A percentile compares a stretch with the other conserved stretches of the same genome.
These are phyloP conservation scores for Chaetomium sp. DNA, from an alignment of 2,329 filamentous ascomycete species.

Conservation along the genomic window DNA sequence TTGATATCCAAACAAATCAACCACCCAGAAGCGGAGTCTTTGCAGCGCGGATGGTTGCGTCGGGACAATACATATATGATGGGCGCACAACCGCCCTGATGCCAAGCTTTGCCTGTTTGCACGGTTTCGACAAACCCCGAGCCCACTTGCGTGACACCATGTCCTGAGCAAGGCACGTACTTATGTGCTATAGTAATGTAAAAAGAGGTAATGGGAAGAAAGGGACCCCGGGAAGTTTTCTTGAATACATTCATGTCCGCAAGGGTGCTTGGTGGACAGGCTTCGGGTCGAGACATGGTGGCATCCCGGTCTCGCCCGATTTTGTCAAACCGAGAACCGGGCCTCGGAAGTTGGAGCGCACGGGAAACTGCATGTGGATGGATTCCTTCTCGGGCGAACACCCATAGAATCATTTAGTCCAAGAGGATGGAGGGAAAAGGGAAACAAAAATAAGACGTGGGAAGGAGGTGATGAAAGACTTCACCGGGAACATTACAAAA, in stretches of 20 bases:
- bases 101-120: constrained; percentile 3
- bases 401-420: not conserved
- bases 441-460: not conserved
- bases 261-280: constrained; percentile 2
- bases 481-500: too few species aligned
- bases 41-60: constrained; percentile 13
- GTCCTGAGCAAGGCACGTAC: not conserved
- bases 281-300: constrained; percentile 10
- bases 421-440: not conserved
- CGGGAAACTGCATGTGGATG: not conserved
- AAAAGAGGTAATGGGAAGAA: not conserved
- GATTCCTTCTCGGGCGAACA: too few species aligned
- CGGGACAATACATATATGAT: constrained; percentile 13
- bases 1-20: constrained; percentile 26
- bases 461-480: not conserved
- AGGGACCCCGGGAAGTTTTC: not conserved
- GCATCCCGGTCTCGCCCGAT: constrained; percentile 19
- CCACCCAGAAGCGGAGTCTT: constrained; percentile 17
- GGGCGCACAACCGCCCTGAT: constrained; percentile 10
- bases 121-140: not conserved
- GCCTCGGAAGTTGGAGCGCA: constrained; percentile 10
- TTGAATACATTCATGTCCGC: not conserved
- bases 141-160: constrained; percentile 10
- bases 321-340: constrained; percentile 16
- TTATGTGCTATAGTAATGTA: too few species aligned